These are phyloP conservation scores for Cunninghamia lanceolata DNA, from an alignment of 75 land plant genomes.

Conservation along the genomic window DNA sequence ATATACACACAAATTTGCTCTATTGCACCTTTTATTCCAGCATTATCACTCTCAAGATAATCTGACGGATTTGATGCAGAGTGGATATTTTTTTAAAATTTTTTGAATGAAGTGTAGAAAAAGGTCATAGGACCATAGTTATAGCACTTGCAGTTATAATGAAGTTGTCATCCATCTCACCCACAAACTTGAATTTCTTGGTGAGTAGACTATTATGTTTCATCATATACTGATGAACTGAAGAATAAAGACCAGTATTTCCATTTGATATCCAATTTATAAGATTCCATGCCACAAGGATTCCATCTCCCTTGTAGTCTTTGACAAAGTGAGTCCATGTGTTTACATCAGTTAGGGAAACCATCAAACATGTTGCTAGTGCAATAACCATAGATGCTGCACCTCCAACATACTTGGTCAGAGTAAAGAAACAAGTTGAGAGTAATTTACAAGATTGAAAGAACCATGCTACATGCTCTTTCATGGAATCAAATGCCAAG, in stretches of 20 bases:
- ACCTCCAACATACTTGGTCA: slow-evolving; percentile 37
- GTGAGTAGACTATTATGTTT: slow-evolving; percentile 17
- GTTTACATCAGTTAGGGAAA: slow-evolving; percentile 68
- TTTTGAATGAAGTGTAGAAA: slow-evolving; percentile 22
- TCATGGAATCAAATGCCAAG: slow-evolving; percentile 43
- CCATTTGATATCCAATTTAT: slow-evolving; percentile 41
- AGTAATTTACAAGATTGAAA: slow-evolving; percentile 56
- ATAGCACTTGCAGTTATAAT: slow-evolving; percentile 70
- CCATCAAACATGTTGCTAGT: slow-evolving; percentile 62
- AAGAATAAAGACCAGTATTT: slow-evolving; percentile 45
- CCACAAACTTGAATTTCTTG: slow-evolving; percentile 12
- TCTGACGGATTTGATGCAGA: slow-evolving; percentile 8
- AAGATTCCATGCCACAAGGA: slow-evolving; percentile 31
- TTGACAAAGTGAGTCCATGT: slow-evolving; percentile 43
- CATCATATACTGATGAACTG: slow-evolving; percentile 46
- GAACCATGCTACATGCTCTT: slow-evolving; percentile 63
- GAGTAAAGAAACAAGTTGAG: slow-evolving; percentile 43
- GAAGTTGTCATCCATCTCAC: slow-evolving; percentile 45
- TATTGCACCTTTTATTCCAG: slow-evolving; percentile 28
- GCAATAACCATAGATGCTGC: slow-evolving; percentile 31
- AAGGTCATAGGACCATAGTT: slow-evolving; percentile 76
- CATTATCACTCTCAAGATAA: not conserved
- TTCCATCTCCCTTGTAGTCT: slow-evolving; percentile 32
- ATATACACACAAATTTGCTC: slow-evolving; percentile 44
- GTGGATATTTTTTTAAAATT: not conserved